Conservation (phyloP, 352 stramenopile species). For the Globisporangium iwayamae region DNA sequence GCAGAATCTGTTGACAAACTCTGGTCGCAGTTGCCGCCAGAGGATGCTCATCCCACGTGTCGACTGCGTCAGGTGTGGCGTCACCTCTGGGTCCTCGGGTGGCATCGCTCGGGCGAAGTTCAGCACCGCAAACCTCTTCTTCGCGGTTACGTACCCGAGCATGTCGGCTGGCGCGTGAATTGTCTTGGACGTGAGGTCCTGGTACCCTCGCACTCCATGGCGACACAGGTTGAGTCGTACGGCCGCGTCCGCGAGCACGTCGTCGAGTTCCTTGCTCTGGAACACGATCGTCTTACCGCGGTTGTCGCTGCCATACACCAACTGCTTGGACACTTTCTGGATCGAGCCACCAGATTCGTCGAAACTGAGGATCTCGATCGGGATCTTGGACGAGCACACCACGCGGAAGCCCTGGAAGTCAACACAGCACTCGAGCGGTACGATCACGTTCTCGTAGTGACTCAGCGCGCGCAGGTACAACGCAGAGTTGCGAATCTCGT, state of each 20-base stretch:
- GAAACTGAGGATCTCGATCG: constrained; percentile 69
- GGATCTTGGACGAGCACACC: constrained; percentile 80
- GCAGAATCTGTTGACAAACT: constrained; percentile 58
- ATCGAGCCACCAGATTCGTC: constrained; percentile 54
- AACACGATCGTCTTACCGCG: constrained; percentile 76
- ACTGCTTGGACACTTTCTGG: constrained; percentile 62
- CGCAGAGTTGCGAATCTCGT: constrained; percentile 79
- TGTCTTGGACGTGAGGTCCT: constrained; percentile 85
- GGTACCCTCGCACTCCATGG: constrained; percentile 79
- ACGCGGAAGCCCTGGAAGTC: constrained; percentile 89
- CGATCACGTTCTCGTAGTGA: constrained; percentile 33
- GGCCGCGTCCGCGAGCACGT: constrained; percentile 53
- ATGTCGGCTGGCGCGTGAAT: constrained; percentile 80
- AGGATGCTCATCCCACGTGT: constrained; percentile 88
- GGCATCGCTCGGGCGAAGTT: constrained; percentile 88
- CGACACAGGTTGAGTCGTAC: constrained; percentile 76
- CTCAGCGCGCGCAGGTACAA: constrained; percentile 63
- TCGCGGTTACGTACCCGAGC: constrained; percentile 59
- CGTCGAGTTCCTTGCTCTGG: constrained; percentile 78
- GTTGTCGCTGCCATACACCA: constrained; percentile 87
- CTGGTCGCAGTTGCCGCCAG: constrained; percentile 89
- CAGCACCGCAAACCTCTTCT: constrained; percentile 64
- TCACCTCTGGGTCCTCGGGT: constrained; percentile 81
- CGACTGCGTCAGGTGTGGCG: constrained; percentile 66
- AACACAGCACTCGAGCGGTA: constrained; percentile 78